Evolutionary conservation across 2,329 filamentous ascomycete species (phyloP).

Genomic region (Cladorrhinum sp.): DNA sequence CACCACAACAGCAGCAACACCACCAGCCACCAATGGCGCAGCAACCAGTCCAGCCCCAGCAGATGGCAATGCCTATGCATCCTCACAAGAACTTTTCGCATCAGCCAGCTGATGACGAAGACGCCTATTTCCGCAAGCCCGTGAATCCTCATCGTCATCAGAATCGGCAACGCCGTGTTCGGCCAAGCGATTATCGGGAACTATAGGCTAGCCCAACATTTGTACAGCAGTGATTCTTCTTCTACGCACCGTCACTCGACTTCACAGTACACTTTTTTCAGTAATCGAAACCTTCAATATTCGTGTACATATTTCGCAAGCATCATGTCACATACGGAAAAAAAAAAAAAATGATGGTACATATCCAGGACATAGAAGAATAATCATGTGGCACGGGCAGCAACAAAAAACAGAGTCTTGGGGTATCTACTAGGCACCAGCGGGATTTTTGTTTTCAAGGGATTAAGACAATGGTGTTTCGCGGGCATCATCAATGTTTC

Average conservation of each 20-base stretch:
- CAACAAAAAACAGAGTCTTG: not conserved
- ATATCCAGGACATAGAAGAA: not conserved
- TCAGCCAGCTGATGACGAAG: constrained; percentile 68
- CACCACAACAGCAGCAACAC: constrained; percentile 24
- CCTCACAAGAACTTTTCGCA: constrained; percentile 37
- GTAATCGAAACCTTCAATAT: not conserved
- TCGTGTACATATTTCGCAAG: not conserved
- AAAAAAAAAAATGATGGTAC: not conserved
- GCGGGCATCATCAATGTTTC: too few species aligned
- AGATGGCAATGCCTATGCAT: not conserved
- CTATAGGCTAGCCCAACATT: constrained; percentile 44
- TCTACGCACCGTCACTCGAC: not conserved
- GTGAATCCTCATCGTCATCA: constrained; percentile 92
- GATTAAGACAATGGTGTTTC: too few species aligned
- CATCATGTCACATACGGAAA: not conserved
- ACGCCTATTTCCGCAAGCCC: constrained; percentile 92
- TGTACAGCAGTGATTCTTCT: not conserved
- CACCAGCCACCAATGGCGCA: constrained; percentile 32
- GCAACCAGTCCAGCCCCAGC: constrained; percentile 28
- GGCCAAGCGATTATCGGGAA: constrained; percentile 89
- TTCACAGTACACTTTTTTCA: not conserved
- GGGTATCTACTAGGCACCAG: not conserved
- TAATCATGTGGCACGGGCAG: not conserved
- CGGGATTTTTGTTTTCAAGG: too few species aligned
- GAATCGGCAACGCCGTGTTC: constrained; percentile 72